phyloP scores from a whole-genome alignment of 2,329 filamentous ascomycete genomes.

The Clonostachys rosea region DNA sequence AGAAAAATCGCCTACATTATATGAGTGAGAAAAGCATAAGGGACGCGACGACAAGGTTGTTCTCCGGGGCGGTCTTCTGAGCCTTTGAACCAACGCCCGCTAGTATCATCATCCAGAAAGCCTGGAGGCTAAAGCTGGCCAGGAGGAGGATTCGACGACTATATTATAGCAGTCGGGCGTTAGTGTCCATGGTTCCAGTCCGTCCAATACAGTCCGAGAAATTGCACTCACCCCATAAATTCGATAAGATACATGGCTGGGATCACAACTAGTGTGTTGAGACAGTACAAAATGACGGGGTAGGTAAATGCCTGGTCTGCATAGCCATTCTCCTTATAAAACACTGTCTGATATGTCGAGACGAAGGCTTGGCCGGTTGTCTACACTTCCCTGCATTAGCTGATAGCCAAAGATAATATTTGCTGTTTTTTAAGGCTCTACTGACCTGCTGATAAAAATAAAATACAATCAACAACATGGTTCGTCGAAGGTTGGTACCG shows the following conservation, averaged over 20 bases:
- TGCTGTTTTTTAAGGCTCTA: too few species aligned
- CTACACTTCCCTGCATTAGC: neutral
- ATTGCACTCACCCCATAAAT: constrained; percentile 3
- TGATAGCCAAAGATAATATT: neutral
- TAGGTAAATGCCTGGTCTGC: constrained; percentile 6
- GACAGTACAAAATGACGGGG: constrained; percentile 2
- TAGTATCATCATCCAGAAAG: neutral
- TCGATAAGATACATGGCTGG: constrained; percentile 7
- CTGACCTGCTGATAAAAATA: constrained; percentile 7
- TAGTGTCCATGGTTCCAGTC: neutral
- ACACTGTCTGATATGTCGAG: constrained; percentile 11
- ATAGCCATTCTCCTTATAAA: constrained; percentile 9
- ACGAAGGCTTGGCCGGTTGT: constrained; percentile 11
- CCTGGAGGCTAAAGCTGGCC: neutral
- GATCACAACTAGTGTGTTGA: constrained; percentile 1
- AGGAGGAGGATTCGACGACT: neutral
- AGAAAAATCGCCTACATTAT: neutral
- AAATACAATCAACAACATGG: neutral
- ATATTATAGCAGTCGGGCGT: neutral
- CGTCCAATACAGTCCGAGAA: neutral
- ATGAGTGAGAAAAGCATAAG: neutral
- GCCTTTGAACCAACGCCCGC: neutral
- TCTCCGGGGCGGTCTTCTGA: neutral
- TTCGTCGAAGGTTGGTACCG: neutral
- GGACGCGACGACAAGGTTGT: neutral